Base-by-base conservation (phyloP, 192 early-diverging fungal genomes). In the Backusella sp. region DNA sequence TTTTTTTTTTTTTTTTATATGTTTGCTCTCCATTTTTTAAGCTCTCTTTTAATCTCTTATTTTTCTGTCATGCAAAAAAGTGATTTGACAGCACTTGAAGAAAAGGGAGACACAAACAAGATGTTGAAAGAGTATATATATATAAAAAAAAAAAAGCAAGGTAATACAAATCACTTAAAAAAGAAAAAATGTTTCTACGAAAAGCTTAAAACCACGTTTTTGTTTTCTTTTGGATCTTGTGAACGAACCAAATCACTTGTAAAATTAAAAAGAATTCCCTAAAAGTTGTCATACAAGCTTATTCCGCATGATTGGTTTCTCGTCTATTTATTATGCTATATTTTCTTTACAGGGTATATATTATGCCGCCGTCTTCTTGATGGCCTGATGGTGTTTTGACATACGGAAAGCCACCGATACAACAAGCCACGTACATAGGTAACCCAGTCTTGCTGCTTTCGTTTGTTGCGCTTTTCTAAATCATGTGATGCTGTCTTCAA, bases 171-270 rank as follows among this genome's bases (percentile, higher is more conserved):
- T 49, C 19, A 49, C 46, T 44, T 19, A 44, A 49, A 49, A 49
- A 49, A 49, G 46, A 49, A 49, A 49, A n/a, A 49, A 49, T 49
- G 46, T 49, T 49, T 49, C 46, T 49, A 49, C 6, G 46, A 1
- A 49, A 49, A 49, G 46, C 46, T 49, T 49, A 49, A 49, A 49
- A 49, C 46, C 46, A 49, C 46, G 46, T 59, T 59, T 59, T 59
- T 59, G 6, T 59, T 59, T 59, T 59, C 23, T 59, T 59, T 59
- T 59, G n/a, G 17, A 23, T 23, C 23, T 26, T 23, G 53, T 23
- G 53, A 62, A 62, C 56, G 56, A 62, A 62, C 56, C 56, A 62
- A 62, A 62, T 62, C 56, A 28, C 56, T 62, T 62, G 26, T 62
- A 12, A 62, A 62, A 62, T 23, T 23, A 59, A 59, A 53, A 56